Evolutionary conservation across 306 rosid genomes (phyloP), one percentile per base, ranked within the genome.

Genomic region (Abrus precatorius): DNA sequence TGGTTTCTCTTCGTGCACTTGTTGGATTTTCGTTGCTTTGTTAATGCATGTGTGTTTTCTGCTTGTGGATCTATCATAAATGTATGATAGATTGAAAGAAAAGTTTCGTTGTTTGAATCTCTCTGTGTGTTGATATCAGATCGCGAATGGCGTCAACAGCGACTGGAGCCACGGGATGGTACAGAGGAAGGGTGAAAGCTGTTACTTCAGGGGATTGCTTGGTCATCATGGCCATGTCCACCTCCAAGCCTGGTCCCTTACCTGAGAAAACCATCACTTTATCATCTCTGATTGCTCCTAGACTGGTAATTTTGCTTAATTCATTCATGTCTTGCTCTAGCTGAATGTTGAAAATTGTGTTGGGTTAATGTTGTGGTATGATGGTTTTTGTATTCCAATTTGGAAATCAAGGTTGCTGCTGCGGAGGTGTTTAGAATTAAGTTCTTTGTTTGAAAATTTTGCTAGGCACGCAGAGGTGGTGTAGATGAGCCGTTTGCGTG

Each of bases 171-270:
- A 70, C 94, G 14, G 93, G 89, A 79, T 95, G 99, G 99, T 91
- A 91, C 90, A 89, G 75, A 80, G 99, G 96, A 83, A 90, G 82
- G 60, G 99, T 95, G 64, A 95, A 95, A 83, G 96, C 92, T 13
- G 96, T 95, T 83, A 79, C 96, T 38, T 95, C 99, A 1, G 99
- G 99, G 69, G 98, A 95, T 79, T 93, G 97, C 85, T 65, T 95
- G 86, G 96, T 93, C 54, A 84, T 95, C 80, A 81, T 90, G 72
- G 98, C 99, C 20, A 72, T 95, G 80, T 69, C 92, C 1, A 80
- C 88, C 45, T 75, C 78, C 88, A 95, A 88, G 84, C 89, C 95
- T 38, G 97, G 97, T 69, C 94, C 95, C 9, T 87, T 93, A 20
- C 99, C 97, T 10, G 99, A 95, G 53, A 95, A 89, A 84, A 81